These are phyloP conservation scores for Globisporangium alternatum DNA, from an alignment of 352 stramenopile genomes.

Conservation along the genomic window DNA sequence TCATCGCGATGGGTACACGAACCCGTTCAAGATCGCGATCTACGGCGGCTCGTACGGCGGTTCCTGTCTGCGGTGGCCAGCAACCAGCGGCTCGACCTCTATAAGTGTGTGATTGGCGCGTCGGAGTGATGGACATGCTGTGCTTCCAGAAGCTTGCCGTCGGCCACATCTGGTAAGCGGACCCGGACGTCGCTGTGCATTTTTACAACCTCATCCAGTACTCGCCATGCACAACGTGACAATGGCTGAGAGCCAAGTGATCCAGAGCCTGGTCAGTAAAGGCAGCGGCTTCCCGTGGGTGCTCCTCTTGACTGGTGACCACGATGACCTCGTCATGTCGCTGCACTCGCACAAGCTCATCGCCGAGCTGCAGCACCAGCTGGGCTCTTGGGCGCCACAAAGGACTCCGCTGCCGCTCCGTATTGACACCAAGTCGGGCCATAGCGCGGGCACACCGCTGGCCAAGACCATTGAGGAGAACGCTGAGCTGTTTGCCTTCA, in stretches of 20 bases:
- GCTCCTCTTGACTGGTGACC: conserved; percentile 85
- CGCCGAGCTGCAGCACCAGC: conserved; percentile 80
- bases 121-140: conserved; percentile 97
- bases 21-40: conserved; percentile 87
- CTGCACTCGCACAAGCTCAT: conserved; percentile 91
- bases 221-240: conserved; percentile 90
- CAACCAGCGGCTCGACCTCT: conserved; percentile 91
- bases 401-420: no score
- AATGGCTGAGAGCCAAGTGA: conserved; percentile 34
- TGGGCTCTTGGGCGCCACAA: no score
- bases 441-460: no score
- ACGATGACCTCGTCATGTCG: conserved; percentile 89
- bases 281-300: conserved; percentile 79
- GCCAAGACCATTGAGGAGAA: no score
- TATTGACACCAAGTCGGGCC: no score
- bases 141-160: conserved; percentile 93
- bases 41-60: conserved; percentile 93
- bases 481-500: no score
- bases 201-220: conserved; percentile 86
- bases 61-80: conserved; percentile 90
- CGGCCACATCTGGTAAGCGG: conserved; percentile 83
- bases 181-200: conserved; percentile 71
- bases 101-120: conserved; percentile 89
- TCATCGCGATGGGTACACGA: conserved; percentile 90
- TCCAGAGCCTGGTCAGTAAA: conserved; percentile 46